These are phyloP conservation scores for Mucuna pruriens DNA, from an alignment of 306 rosid genomes.

Conservation along the genomic window DNA sequence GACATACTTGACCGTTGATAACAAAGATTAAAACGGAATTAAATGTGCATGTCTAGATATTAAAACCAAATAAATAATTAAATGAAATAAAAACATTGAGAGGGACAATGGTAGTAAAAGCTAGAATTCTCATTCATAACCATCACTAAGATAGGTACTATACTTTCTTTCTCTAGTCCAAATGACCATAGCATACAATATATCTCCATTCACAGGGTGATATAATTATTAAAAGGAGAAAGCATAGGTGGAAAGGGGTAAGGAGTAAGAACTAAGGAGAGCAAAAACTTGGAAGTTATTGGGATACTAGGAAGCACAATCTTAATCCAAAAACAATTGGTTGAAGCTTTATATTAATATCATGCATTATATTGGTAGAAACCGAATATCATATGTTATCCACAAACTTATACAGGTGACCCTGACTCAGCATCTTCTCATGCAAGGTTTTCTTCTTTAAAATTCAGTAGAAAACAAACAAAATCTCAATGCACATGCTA, in stretches of 20 bases:
- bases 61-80: too few relatives aligned
- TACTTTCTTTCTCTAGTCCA: constrained; percentile 18
- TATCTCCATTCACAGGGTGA: constrained; percentile 5
- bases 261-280: too few relatives aligned
- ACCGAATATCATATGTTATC: background rate
- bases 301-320: background rate
- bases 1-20: too few relatives aligned
- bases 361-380: too few relatives aligned
- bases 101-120: background rate
- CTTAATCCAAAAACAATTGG: background rate
- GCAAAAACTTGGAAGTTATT: background rate
- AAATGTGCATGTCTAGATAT: too few relatives aligned
- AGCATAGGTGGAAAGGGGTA: background rate
- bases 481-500: background rate
- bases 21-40: too few relatives aligned
- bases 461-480: background rate
- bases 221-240: background rate
- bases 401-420: background rate
- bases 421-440: background rate
- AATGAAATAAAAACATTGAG: background rate
- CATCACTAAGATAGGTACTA: background rate
- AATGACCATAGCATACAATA: background rate
- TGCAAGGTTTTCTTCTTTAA: background rate
- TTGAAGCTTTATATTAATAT: background rate
- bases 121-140: background rate